Conservation (phyloP, 257 asterid species). For the Cordia subcordata region DNA sequence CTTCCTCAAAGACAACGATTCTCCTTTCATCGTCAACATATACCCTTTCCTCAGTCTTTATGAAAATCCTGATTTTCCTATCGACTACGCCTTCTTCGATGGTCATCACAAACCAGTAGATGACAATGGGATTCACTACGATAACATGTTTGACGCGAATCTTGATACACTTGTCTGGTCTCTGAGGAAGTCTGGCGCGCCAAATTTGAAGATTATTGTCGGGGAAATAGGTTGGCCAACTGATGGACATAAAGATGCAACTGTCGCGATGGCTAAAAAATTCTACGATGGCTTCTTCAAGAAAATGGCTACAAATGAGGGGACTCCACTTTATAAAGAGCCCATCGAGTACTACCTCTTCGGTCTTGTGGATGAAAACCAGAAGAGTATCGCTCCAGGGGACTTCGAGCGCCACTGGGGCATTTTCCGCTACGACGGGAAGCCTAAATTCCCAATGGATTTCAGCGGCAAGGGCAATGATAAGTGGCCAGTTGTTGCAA, state of each 20-base stretch:
- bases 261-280: constrained; percentile 20
- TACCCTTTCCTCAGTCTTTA: constrained; percentile 32
- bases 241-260: constrained; percentile 34
- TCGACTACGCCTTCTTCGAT: constrained; percentile 34
- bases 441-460: constrained; percentile 53
- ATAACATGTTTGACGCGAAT: constrained; percentile 37
- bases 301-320: constrained; percentile 23
- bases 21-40: constrained; percentile 33
- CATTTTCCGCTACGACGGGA: constrained; percentile 39
- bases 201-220: constrained; percentile 22
- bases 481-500: constrained; percentile 34
- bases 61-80: constrained; percentile 11
- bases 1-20: constrained; percentile 8
- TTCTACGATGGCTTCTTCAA: constrained; percentile 32
- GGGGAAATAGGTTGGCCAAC: constrained; percentile 74
- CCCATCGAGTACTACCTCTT: constrained; percentile 32
- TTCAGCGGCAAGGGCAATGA: constrained; percentile 32
- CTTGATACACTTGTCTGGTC: constrained; percentile 37
- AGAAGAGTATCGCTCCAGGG: constrained; percentile 1
- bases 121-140: constrained; percentile 27
- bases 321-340: constrained; percentile 41
- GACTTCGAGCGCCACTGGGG: constrained; percentile 55
- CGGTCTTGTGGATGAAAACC: constrained; percentile 38
- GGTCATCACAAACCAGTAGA: constrained; percentile 14
- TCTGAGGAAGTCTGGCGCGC: constrained; percentile 28